A percentile compares a stretch with the other conserved stretches of the same genome.
phyloP scores from a whole-genome alignment of 2,329 filamentous ascomycete genomes.

The Colletotrichum lini region DNA sequence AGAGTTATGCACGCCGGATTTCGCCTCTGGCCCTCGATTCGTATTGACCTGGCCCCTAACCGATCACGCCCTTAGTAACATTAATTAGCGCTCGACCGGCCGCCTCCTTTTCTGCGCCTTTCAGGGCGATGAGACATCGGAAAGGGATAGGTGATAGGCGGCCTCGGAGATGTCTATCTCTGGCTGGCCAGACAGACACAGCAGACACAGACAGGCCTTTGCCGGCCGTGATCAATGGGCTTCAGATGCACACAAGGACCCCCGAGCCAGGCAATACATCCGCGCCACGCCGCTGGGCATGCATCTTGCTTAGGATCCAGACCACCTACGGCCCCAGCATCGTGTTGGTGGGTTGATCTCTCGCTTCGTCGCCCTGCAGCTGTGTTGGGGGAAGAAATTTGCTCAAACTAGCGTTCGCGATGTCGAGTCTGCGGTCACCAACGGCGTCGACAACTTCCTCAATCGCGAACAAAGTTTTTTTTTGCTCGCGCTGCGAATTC shows the following conservation, averaged over 20 bases:
- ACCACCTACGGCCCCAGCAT: not conserved
- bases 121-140: slow-evolving; percentile 11
- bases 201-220: not conserved
- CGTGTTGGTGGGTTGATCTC: slow-evolving; percentile 3
- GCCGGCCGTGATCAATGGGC: not conserved
- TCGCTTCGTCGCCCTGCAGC: slow-evolving; percentile 7
- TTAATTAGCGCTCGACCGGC: slow-evolving; percentile 1
- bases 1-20: no score
- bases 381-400: slow-evolving; percentile 3
- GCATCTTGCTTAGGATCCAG: slow-evolving; percentile 8
- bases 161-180: not conserved
- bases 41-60: no score
- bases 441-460: not conserved
- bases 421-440: not conserved
- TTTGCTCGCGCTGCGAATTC: not conserved
- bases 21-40: no score
- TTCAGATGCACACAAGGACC: not conserved
- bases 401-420: not conserved
- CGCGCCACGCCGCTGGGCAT: slow-evolving; percentile 1
- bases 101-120: not conserved
- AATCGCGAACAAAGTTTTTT: no score
- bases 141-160: not conserved
- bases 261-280: not conserved
- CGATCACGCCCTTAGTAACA: no score
- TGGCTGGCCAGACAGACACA: no score